Evolutionary conservation across 768 basidiomycete species (phyloP), one percentile per base, ranked within the genome.

Genomic region (Serpula lacrymans): DNA sequence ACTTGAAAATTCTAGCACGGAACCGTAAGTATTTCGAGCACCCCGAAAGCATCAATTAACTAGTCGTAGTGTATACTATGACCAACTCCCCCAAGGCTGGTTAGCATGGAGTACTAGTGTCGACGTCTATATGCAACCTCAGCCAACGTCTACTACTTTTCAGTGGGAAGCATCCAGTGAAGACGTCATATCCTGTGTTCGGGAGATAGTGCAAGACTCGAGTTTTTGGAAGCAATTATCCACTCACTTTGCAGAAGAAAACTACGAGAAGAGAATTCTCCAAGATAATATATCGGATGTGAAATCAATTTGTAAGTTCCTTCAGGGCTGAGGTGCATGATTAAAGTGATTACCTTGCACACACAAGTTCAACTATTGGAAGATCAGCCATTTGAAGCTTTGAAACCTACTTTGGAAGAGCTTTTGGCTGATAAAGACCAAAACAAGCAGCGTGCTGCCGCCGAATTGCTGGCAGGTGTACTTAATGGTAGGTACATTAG

Each of bases 361-460:
- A 27, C 29, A 22, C 39, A 45, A 86, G 82, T 86, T 55, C 89
- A 93, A 69, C 55, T 92, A 13, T 71, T 87, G n/a, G 84, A 84
- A 51, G 80, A 84, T 48, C 77, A 77, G 40, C 81, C 86, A 1
- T 77, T 88, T 39, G 70, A 77, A 39, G 69, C 69, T 1, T 64
- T 89, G 43, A 73, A 68, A 44, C 80, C 81, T 0, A 72, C 77
- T 1, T 55, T 90, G 26, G 81, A 84, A 40, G 70, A 70, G 23
- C 62, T 87, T n/a, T 64, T 91, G 14, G 58, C 62, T 7, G 76
- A 88, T 52, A 78, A 83, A 46, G 81, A 88, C 48, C 83, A 88
- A 45, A 85, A 94, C 63, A 89, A 91, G 64, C 90, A 90, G 55
- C 73, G 92, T 22, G 90, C 88, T 3, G 82, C 88, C 7, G 89